Percentiles rank a stretch among this genome's conserved stretches.
phyloP scores from a whole-genome alignment of 169 alveolate species.

The Plasmodium vivax region DNA sequence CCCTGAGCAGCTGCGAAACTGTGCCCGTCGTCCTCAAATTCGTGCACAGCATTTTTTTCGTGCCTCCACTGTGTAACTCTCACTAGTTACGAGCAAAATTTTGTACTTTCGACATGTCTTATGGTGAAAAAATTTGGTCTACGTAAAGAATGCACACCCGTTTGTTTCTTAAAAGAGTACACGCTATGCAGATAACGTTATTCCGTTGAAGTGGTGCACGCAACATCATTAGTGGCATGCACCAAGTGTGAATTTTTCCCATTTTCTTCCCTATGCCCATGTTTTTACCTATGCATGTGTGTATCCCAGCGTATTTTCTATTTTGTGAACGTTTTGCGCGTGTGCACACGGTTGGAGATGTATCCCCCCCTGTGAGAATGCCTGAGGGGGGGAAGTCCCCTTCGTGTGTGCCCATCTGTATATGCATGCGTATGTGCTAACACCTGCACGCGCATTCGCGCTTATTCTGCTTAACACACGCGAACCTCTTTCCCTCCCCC shows the following conservation, averaged over 20 bases:
- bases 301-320: neutral
- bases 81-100: neutral
- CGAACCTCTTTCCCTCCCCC: neutral
- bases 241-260: neutral
- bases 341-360: neutral
- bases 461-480: neutral
- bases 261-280: neutral
- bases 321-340: neutral
- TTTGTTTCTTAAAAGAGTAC: neutral
- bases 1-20: neutral
- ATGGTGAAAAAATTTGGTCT: slow-evolving; percentile 1
- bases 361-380: neutral
- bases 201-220: neutral
- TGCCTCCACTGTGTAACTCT: neutral
- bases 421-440: neutral
- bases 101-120: neutral
- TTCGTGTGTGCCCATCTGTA: neutral
- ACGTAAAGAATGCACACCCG: neutral
- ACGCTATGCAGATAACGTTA: neutral
- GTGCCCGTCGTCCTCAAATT: neutral
- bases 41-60: neutral
- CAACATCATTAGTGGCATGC: neutral
- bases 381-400: neutral
- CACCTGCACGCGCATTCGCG: neutral
- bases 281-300: neutral